These are phyloP conservation scores for Lippia alba DNA, from an alignment of 305 asterid species.

Conservation along the genomic window DNA sequence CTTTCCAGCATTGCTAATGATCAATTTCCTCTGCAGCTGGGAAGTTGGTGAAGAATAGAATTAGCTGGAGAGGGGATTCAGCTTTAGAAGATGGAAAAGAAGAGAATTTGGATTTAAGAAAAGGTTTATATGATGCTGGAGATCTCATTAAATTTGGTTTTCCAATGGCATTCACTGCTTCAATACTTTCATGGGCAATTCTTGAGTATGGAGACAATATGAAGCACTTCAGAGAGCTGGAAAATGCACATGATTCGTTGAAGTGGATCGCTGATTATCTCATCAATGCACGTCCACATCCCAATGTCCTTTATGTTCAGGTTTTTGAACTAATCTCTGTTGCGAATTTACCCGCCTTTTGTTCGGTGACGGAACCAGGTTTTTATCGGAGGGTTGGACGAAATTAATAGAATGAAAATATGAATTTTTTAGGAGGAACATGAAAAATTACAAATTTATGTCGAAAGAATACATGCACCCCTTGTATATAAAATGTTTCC, in stretches of 20 bases:
- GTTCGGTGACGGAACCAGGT: too few species aligned
- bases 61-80: conserved; percentile 77
- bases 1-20: too few species aligned
- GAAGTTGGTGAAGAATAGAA: conserved; percentile 54
- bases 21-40: conserved; percentile 53
- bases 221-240: conserved; percentile 44
- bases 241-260: conserved; percentile 54
- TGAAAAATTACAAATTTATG: too few species aligned
- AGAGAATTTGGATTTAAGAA: conserved; percentile 59
- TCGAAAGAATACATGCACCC: too few species aligned
- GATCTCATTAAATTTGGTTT: conserved; percentile 69
- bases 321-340: conserved; percentile 30
- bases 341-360: too few species aligned
- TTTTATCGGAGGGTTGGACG: too few species aligned
- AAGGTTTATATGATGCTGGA: conserved; percentile 77
- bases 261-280: conserved; percentile 74
- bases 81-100: conserved; percentile 60
- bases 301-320: conserved; percentile 63
- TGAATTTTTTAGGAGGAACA: too few species aligned
- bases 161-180: conserved; percentile 84
- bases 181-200: conserved; percentile 67
- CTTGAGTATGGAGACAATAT: conserved; percentile 59
- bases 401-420: too few species aligned
- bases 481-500: too few species aligned
- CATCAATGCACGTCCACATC: conserved; percentile 68